phyloP scores from a whole-genome alignment of 2,329 filamentous ascomycete species.

The Nothopassalora personata region DNA sequence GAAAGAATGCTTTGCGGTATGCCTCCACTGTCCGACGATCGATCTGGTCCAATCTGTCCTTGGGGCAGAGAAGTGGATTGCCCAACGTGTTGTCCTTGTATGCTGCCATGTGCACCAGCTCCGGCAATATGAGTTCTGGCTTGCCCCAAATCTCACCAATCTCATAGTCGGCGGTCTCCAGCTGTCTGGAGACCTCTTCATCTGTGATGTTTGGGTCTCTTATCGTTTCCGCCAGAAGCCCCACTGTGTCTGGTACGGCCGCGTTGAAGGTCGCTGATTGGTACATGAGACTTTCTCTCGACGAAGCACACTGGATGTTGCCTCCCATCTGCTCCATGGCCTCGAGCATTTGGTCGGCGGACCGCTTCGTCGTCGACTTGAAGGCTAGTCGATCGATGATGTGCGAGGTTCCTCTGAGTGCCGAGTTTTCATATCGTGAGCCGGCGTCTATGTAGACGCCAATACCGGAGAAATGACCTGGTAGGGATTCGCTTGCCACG shows the following conservation, averaged over 20 bases:
- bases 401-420: conserved; percentile 83
- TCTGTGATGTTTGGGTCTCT: conserved; percentile 79
- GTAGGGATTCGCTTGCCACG: conserved; percentile 88
- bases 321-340: conserved; percentile 82
- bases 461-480: conserved; percentile 89
- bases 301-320: conserved; percentile 95
- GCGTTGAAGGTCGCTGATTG: conserved; percentile 97
- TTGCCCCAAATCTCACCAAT: conserved; percentile 97
- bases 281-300: conserved; percentile 96
- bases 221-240: conserved; percentile 87
- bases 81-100: conserved; percentile 95
- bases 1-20: conserved; percentile 79
- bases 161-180: conserved; percentile 90
- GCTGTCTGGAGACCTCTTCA: conserved; percentile 77
- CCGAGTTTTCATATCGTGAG: conserved; percentile 84
- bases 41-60: conserved; percentile 73
- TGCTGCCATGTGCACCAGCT: conserved; percentile 90
- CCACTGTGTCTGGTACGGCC: conserved; percentile 75
- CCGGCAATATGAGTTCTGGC: conserved; percentile 90
- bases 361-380: conserved; percentile 70
- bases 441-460: conserved; percentile 95
- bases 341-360: conserved; percentile 80
- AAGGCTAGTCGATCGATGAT: conserved; percentile 95
- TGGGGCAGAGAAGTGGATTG: conserved; percentile 85
- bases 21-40: conserved; percentile 65